Percentiles rank a stretch among this genome's conserved stretches.
Evolutionary conservation across 768 basidiomycete genomes (phyloP).

Genomic region (Rickenella mellea): DNA sequence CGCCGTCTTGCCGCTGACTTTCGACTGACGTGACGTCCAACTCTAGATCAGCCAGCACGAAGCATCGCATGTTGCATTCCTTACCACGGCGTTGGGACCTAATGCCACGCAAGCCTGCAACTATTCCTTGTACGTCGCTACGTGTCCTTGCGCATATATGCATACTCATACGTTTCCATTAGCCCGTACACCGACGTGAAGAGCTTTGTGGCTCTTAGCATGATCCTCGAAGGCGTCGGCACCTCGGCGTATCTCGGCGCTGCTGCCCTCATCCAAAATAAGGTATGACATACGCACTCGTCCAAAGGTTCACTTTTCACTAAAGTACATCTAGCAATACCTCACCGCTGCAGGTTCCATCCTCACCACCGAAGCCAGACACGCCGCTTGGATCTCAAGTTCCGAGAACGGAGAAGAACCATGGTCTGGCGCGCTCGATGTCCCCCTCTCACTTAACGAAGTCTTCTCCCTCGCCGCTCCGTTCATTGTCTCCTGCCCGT

Average conservation of each 20-base stretch:
- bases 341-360: constrained; percentile 48
- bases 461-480: constrained; percentile 28
- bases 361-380: constrained; percentile 51
- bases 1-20: constrained; percentile 27
- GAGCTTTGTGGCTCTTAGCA: constrained; percentile 40
- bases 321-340: constrained; percentile 19
- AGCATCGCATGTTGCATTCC: constrained; percentile 41
- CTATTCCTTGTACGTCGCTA: constrained; percentile 44
- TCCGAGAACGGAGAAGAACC: constrained; percentile 36
- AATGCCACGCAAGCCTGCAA: constrained; percentile 42
- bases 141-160: background rate
- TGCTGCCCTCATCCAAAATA: constrained; percentile 33
- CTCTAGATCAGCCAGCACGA: constrained; percentile 51
- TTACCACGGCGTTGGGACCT: constrained; percentile 34
- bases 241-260: constrained; percentile 50
- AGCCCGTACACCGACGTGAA: constrained; percentile 36
- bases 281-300: constrained; percentile 24
- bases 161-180: background rate
- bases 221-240: constrained; percentile 45
- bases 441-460: constrained; percentile 30
- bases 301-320: constrained; percentile 7
- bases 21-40: constrained; percentile 37
- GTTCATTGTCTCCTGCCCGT: constrained; percentile 47
- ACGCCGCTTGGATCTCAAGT: constrained; percentile 52
- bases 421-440: constrained; percentile 56